These are phyloP conservation scores for Ramaria sp. DNA, from an alignment of 768 basidiomycete genomes.

Conservation along the genomic window DNA sequence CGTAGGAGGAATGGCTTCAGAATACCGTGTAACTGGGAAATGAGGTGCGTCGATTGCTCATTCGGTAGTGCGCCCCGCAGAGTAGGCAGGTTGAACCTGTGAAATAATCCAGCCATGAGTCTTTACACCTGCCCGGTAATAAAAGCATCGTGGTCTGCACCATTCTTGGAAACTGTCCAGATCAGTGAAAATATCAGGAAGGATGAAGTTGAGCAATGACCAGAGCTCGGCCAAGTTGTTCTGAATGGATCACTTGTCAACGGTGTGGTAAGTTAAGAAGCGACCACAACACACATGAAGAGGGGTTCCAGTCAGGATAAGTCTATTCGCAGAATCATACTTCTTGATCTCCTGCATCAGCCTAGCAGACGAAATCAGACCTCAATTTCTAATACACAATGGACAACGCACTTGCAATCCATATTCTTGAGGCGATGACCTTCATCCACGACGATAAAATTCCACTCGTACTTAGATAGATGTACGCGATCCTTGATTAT, in stretches of 20 bases:
- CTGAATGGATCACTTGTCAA: slow-evolving; percentile 28
- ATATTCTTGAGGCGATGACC: slow-evolving; percentile 94
- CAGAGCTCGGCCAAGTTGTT: slow-evolving; percentile 94
- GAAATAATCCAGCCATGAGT: slow-evolving; percentile 7
- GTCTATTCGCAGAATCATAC: slow-evolving; percentile 72
- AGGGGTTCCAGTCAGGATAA: slow-evolving; percentile 95
- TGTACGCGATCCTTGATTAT: slow-evolving; percentile 72
- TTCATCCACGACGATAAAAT: slow-evolving; percentile 94
- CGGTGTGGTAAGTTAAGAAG: neutral
- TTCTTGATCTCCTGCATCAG: slow-evolving; percentile 86
- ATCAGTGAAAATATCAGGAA: slow-evolving; percentile 89
- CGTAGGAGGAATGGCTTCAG: slow-evolving; percentile 93
- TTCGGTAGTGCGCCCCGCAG: slow-evolving; percentile 46
- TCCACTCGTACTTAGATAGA: slow-evolving; percentile 60
- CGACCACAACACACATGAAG: slow-evolving; percentile 57
- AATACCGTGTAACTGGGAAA: slow-evolving; percentile 76
- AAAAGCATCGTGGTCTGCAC: slow-evolving; percentile 28
- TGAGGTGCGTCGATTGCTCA: slow-evolving; percentile 52
- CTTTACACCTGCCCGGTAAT: neutral
- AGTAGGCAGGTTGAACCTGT: slow-evolving; percentile 63
- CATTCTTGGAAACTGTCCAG: slow-evolving; percentile 85
- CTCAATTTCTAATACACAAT: neutral
- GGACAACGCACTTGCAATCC: slow-evolving; percentile 50
- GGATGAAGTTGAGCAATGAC: slow-evolving; percentile 91
- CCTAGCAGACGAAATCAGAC: slow-evolving; percentile 14